Base-by-base conservation (phyloP, 768 basidiomycete genomes). In the Rhodotorula diobovata region DNA sequence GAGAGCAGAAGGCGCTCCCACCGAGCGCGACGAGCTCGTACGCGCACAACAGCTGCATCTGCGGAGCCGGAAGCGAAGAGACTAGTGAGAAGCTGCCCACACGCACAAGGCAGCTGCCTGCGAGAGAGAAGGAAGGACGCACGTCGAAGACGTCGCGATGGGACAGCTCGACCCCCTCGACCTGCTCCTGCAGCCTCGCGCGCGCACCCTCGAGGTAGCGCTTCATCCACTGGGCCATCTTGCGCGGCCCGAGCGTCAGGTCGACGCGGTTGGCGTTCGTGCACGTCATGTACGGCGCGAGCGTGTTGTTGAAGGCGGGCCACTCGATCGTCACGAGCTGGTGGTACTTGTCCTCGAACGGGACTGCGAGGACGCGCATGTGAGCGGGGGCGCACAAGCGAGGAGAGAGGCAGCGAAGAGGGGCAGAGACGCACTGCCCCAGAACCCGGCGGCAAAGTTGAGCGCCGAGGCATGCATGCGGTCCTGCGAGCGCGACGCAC, bases 271-370 rank as follows among this genome's bases (percentile, higher is more conserved):
- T 55, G 1, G 89, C 83, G 77, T 93, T 93, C 10, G 85, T 84
- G 77, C 92, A 91, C 11, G 74, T 77, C 41, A 70, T 68, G 74
- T 83, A 83, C 1, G 85, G 82, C 7, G 83, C 81, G 4, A 85
- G 81, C 0, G 84, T 84, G 74, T 81, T 83, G 80, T 86, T 85
- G 79, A 81, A 83, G 10, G 84, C 85, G 0, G 80, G 56, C 20
- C 81, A 84, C 79, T 92, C 89, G 58, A 91, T 88, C 32, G 85
- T 89, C 63, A 91, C 86, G 57, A 86, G 86, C 78, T 91, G 87
- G 71, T 90, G 87, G 76, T 90, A 91, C 78, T 90, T 85, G 20
- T 88, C 80, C 60, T 82, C 84, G 9, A 78, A 83, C 16, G 90
- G 90, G 75, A 87, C 87, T 16, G 88, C 88, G 77, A 89, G 35